These are phyloP conservation scores for Knufia fluminis DNA, from an alignment of 2,329 filamentous ascomycete genomes.

Conservation along the genomic window DNA sequence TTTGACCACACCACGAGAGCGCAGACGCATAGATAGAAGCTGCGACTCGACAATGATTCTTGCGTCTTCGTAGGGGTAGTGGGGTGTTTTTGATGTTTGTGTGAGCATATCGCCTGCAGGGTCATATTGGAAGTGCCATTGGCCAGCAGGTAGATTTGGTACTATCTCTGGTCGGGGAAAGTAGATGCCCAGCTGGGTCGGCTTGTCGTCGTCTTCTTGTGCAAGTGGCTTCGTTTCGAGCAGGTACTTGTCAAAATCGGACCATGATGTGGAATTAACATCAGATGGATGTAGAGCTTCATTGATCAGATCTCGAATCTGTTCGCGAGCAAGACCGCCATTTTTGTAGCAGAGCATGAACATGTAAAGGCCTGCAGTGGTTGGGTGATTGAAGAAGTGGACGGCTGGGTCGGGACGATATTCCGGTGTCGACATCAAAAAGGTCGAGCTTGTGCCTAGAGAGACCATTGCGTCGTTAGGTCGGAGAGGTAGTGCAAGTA, in stretches of 20 bases:
- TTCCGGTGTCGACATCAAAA: conserved; percentile 90
- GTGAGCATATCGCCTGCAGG: conserved; percentile 41
- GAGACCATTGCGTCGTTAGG: conserved; percentile 90
- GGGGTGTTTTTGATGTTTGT: conserved; percentile 45
- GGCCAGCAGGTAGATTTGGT: conserved; percentile 76
- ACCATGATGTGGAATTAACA: conserved; percentile 52
- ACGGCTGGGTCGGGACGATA: conserved; percentile 86
- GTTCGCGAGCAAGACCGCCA: conserved; percentile 83
- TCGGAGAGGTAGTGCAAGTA: conserved; percentile 77
- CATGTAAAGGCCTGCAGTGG: conserved; percentile 87
- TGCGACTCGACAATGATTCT: conserved; percentile 91
- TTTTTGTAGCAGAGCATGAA: conserved; percentile 99
- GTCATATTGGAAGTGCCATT: conserved; percentile 68
- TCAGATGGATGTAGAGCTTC: conserved; percentile 28
- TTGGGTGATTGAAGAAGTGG: conserved; percentile 98
- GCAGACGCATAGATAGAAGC: conserved; percentile 78
- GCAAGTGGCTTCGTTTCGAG: conserved; percentile 61
- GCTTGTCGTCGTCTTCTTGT: conserved; percentile 43
- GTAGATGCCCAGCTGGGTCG: conserved; percentile 83
- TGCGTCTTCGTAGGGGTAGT: conserved; percentile 60
- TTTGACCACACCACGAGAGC: conserved; percentile 66
- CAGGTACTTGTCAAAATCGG: conserved; percentile 66
- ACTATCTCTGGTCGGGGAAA: conserved; percentile 94
- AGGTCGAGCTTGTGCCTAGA: conserved; percentile 89
- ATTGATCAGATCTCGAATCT: conserved; percentile 73